Base-by-base conservation (phyloP, 2,329 filamentous ascomycete genomes). In the Cyphellophora europaea region DNA sequence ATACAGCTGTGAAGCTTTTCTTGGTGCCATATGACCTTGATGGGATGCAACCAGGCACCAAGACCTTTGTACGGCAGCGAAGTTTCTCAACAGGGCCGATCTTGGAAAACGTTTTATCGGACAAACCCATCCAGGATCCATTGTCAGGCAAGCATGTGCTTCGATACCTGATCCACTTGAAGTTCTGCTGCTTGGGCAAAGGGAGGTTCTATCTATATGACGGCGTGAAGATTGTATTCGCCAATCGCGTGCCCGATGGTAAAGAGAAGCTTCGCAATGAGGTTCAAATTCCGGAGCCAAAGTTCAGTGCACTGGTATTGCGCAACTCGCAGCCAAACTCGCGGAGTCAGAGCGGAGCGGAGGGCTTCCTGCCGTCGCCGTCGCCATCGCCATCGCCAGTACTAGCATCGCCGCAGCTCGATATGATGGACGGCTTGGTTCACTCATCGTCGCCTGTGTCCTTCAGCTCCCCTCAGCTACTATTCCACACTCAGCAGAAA, bases 1-100 rank as follows among this genome's bases (percentile, higher is more conserved):
- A 96, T 55, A 96, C 91, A 3, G 91, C 91, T 1, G 89, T 96
- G 36, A 96, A 98, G 57, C 67, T 98, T 1, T 96, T 96, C 49
- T 69, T 96, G 15, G 77, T 98, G 3, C 91, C 89, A 0, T 98
- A 96, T 49, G 87, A 96, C 54, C 67, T 98, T 1, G 72, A 77
- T 1, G 89, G 86, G 33, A 98, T 98, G 89, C 82, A 91, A 42
- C 74, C 86, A 0, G 87, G 87, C 0, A 93, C 86, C 11, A 96
- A 96, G 59, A 98, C 91, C 0, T 96, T 96, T 49, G 82, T 98
- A 41, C 77, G 91, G 18, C 91, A 98, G 60, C 80, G 91, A 41
- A 91, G 83, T 56, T 96, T 94, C 57, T 94, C 87, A 0, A 77
- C 82, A 6, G 86, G 86, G 0, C 82, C 86, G 3, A 82, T 89